These are phyloP conservation scores for Beauveria bassiana DNA, from an alignment of 2,329 filamentous ascomycete genomes.

Conservation along the genomic window DNA sequence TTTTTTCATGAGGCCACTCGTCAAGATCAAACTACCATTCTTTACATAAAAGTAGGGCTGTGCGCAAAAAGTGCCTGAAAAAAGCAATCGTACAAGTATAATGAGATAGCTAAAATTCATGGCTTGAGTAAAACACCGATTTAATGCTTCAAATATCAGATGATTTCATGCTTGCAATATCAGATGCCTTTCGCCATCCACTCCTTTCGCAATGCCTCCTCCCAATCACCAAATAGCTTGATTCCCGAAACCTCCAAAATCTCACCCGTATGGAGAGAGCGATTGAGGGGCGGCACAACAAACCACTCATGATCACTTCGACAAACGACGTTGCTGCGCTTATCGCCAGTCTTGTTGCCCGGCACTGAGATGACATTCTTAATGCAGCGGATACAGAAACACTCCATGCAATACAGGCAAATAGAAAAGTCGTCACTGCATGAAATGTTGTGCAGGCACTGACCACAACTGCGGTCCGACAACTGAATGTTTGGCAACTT, in stretches of 20 bases:
- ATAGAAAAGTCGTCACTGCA: slow-evolving; percentile 25
- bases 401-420: slow-evolving; percentile 32
- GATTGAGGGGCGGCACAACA: slow-evolving; percentile 27
- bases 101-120: background rate
- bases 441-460: slow-evolving; percentile 29
- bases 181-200: slow-evolving; percentile 18
- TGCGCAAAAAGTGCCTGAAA: no score
- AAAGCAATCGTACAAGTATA: no score
- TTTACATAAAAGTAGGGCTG: no score
- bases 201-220: slow-evolving; percentile 22
- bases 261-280: slow-evolving; percentile 29
- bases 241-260: slow-evolving; percentile 28
- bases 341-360: slow-evolving; percentile 23
- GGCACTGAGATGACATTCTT: slow-evolving; percentile 21
- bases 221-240: slow-evolving; percentile 29
- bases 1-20: background rate
- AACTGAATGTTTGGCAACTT: slow-evolving; percentile 30
- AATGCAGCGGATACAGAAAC: slow-evolving; percentile 29
- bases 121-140: background rate
- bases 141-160: background rate
- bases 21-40: background rate
- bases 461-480: slow-evolving; percentile 27
- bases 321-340: slow-evolving; percentile 24
- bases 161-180: no score
- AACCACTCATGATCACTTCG: slow-evolving; percentile 33